Conservation (phyloP, 176 grass and related monocot genomes). For the Calamus simplicifolius region DNA sequence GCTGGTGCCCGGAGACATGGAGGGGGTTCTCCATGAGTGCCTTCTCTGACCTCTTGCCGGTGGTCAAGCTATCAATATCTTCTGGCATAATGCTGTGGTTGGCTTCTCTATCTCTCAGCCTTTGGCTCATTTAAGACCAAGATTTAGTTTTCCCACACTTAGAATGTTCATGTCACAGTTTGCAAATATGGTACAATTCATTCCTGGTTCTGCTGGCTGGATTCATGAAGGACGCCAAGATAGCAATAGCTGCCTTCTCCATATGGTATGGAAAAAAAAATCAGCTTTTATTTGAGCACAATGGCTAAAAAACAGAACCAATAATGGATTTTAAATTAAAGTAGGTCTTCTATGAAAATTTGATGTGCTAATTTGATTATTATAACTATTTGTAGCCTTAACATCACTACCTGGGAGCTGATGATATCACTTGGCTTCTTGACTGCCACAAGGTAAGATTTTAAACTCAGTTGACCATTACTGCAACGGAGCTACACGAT, state of each 20-base stretch:
- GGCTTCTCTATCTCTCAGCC: no score
- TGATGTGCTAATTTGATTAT: no score
- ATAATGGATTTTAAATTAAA: no score
- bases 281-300: no score
- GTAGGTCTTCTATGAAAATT: no score
- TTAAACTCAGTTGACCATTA: neutral
- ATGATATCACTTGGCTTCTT: constrained; percentile 3
- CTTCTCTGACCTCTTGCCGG: constrained; percentile 19
- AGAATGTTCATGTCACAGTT: neutral
- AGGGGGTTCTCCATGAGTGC: constrained; percentile 31
- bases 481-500: no score
- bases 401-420: constrained; percentile 1
- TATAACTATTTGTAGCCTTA: neutral
- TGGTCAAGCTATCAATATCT: constrained; percentile 23
- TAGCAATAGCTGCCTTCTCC: constrained; percentile 21
- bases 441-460: neutral
- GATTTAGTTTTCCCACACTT: no score
- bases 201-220: constrained; percentile 10
- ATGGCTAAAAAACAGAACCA: no score
- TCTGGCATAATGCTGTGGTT: constrained; percentile 43
- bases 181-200: constrained; percentile 19
- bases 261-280: constrained; percentile 1
- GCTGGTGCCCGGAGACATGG: constrained; percentile 32
- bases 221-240: constrained; percentile 5
- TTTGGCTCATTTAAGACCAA: no score